These are phyloP conservation scores for Melampsora americana DNA, from an alignment of 1,284 basidiomycete species.

Conservation along the genomic window DNA sequence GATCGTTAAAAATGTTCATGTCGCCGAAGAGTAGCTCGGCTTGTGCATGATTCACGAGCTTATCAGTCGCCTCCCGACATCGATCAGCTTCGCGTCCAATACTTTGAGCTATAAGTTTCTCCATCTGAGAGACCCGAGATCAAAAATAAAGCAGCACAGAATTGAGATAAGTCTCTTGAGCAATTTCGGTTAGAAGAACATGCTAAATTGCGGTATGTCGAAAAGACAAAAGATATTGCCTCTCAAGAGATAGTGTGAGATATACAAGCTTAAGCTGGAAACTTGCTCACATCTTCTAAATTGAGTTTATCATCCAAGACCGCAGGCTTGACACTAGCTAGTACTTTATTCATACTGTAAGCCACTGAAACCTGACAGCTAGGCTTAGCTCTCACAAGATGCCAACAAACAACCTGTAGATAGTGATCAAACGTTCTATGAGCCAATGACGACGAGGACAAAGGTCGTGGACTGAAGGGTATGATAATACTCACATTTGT, in stretches of 20 bases:
- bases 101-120: slow-evolving; percentile 30
- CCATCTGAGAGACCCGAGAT: slow-evolving; percentile 10
- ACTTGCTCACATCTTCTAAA: slow-evolving; percentile 33
- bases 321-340: slow-evolving; percentile 14
- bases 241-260: no score
- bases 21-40: slow-evolving; percentile 5
- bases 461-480: not conserved
- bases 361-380: slow-evolving; percentile 14
- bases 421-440: not conserved
- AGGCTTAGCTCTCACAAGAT: slow-evolving; percentile 20
- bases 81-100: slow-evolving; percentile 32
- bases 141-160: not conserved
- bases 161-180: not conserved
- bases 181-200: not conserved
- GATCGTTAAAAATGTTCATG: not conserved
- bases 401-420: slow-evolving; percentile 37
- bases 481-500: slow-evolving; percentile 28
- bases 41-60: slow-evolving; percentile 23
- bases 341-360: slow-evolving; percentile 24
- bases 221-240: not conserved
- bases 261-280: not conserved
- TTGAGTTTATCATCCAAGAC: slow-evolving; percentile 22
- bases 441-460: not conserved
- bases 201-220: not conserved
- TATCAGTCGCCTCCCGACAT: slow-evolving; percentile 29